A percentile compares a stretch with the other conserved stretches of the same genome.
These are phyloP conservation scores for Glycine latifolia DNA, from an alignment of 306 rosid genomes.

Conservation along the genomic window DNA sequence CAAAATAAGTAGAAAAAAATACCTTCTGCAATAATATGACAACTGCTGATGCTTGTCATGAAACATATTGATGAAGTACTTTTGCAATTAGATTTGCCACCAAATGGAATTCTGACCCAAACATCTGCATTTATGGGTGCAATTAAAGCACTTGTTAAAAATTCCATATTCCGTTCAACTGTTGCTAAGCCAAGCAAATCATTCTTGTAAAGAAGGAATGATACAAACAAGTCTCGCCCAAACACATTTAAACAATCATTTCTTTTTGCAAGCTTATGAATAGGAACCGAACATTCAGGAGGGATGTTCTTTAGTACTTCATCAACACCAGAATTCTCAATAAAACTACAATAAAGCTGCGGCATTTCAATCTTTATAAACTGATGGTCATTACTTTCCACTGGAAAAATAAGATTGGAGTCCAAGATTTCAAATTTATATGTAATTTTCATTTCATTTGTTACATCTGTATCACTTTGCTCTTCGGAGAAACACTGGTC, in stretches of 20 bases:
- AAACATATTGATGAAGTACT: constrained; percentile 58
- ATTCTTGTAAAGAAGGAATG: constrained; percentile 60
- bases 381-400: constrained; percentile 68
- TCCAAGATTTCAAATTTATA: constrained; percentile 88
- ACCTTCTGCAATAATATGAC: constrained; percentile 82
- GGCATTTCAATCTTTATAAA: constrained; percentile 74
- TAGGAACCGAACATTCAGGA: constrained; percentile 60
- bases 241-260: constrained; percentile 74
- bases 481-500: constrained; percentile 46
- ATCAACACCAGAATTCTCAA: constrained; percentile 53
- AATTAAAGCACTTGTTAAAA: constrained; percentile 56
- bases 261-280: constrained; percentile 65
- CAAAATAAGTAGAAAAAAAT: constrained; percentile 44
- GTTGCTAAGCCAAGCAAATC: constrained; percentile 53
- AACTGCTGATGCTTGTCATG: constrained; percentile 63
- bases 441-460: constrained; percentile 53
- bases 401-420: constrained; percentile 72
- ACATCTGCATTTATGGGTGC: constrained; percentile 75
- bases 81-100: constrained; percentile 45
- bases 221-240: constrained; percentile 70
- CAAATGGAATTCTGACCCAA: constrained; percentile 84
- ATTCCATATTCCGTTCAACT: constrained; percentile 49
- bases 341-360: constrained; percentile 70
- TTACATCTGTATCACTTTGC: constrained; percentile 47
- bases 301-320: constrained; percentile 64